phyloP scores from a whole-genome alignment of 306 rosid genomes.

The Cicer cuneatum region DNA sequence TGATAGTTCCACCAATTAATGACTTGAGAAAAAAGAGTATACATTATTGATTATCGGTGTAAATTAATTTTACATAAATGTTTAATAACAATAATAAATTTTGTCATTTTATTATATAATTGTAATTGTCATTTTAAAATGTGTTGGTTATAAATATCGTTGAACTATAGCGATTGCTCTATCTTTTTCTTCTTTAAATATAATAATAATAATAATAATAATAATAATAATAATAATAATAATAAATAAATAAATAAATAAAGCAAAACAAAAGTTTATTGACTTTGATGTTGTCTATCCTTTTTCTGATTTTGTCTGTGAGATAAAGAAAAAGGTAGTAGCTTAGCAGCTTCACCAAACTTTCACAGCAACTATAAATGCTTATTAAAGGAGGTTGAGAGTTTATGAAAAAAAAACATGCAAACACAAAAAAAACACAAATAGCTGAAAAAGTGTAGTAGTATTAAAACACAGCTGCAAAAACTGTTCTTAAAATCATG shows the following conservation, averaged over 20 bases:
- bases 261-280: conserved; percentile 11
- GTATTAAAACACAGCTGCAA: conserved; percentile 46
- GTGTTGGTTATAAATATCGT: no score
- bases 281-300: not conserved
- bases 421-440: conserved; percentile 10
- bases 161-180: no score
- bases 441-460: not conserved
- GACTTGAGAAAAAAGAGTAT: no score
- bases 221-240: conserved; percentile 9
- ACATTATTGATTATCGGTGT: no score
- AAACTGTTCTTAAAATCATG: conserved; percentile 15
- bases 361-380: conserved; percentile 57
- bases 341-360: conserved; percentile 51
- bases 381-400: not conserved
- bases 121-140: no score
- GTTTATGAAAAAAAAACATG: conserved; percentile 17
- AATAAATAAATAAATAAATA: no score
- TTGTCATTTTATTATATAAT: no score
- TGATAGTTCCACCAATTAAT: no score
- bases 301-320: conserved; percentile 10
- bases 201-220: not conserved
- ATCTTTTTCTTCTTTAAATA: no score
- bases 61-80: no score
- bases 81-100: no score
- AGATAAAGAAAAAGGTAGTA: not conserved